Conservation (phyloP, 1,139 yeast species). For the Kodamaea ohmeri region DNA sequence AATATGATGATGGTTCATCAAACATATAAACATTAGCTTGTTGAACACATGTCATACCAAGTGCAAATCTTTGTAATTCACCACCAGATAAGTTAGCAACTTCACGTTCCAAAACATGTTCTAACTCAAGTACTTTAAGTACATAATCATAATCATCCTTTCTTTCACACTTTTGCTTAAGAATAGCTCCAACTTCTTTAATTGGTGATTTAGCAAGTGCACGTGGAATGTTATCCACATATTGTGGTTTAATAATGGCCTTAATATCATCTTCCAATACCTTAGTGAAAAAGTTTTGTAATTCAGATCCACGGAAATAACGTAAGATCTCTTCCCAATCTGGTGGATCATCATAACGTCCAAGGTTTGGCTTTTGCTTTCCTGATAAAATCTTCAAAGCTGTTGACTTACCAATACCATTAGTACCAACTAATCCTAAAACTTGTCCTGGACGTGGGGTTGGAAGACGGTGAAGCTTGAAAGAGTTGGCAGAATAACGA, state of each 20-base stretch:
- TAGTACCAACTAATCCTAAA: constrained; percentile 94
- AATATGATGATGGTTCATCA: constrained; percentile 97
- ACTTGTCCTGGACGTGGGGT: constrained; percentile 99
- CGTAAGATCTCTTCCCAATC: constrained; percentile 93
- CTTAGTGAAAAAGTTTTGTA: constrained; percentile 93
- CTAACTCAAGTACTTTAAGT: constrained; percentile 68
- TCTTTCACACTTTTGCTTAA: constrained; percentile 73
- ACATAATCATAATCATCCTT: constrained; percentile 58
- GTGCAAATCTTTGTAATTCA: constrained; percentile 96
- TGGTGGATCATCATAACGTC: constrained; percentile 91
- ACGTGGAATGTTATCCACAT: constrained; percentile 94
- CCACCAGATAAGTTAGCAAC: constrained; percentile 93
- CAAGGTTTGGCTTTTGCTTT: constrained; percentile 94
- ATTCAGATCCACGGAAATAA: constrained; percentile 93
- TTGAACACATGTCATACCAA: constrained; percentile 96
- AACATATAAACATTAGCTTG: constrained; percentile 96
- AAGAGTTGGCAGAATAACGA: constrained; percentile 95
- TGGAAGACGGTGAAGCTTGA: constrained; percentile 94
- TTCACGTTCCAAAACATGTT: constrained; percentile 75
- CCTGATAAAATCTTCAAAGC: constrained; percentile 98
- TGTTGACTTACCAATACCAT: constrained; percentile 99
- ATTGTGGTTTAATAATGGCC: constrained; percentile 96
- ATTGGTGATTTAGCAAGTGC: constrained; percentile 87
- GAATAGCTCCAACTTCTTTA: constrained; percentile 80
- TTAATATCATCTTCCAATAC: constrained; percentile 89